phyloP scores from a whole-genome alignment of 352 stramenopile species.

The Globisporangium paroecandrum region DNA sequence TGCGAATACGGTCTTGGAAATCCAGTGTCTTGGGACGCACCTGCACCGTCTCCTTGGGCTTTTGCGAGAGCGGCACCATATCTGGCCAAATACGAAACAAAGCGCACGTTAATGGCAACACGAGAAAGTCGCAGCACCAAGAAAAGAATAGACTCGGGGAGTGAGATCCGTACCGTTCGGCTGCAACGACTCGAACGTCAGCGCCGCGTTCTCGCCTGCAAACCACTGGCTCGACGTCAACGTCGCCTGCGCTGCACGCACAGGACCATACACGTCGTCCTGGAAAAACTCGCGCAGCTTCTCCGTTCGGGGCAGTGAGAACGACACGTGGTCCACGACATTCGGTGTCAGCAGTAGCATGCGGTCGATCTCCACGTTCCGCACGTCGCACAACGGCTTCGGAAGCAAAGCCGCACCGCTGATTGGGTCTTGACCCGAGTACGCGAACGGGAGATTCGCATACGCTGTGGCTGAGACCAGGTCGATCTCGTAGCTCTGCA shows the following conservation, averaged over 20 bases:
- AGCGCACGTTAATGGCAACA: slow-evolving; percentile 6
- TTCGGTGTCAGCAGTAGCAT: slow-evolving; percentile 60
- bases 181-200: slow-evolving; percentile 51
- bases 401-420: slow-evolving; percentile 57
- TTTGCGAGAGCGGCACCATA: slow-evolving; percentile 67
- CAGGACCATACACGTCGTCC: slow-evolving; percentile 64
- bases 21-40: slow-evolving; percentile 58
- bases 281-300: slow-evolving; percentile 78
- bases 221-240: slow-evolving; percentile 52
- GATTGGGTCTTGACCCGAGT: slow-evolving; percentile 46
- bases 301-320: slow-evolving; percentile 59
- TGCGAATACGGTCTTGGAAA: slow-evolving; percentile 55
- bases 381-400: slow-evolving; percentile 60
- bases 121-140: background rate
- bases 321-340: slow-evolving; percentile 54
- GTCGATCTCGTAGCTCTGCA: slow-evolving; percentile 78
- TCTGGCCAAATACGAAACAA: slow-evolving; percentile 14
- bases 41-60: slow-evolving; percentile 31
- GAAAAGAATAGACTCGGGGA: background rate
- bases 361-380: slow-evolving; percentile 59
- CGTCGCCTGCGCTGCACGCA: slow-evolving; percentile 28
- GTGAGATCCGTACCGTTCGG: slow-evolving; percentile 33
- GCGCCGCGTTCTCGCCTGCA: slow-evolving; percentile 32
- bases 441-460: slow-evolving; percentile 62
- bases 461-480: slow-evolving; percentile 33